Evolutionary conservation across 495 filamentous ascomycete species (phyloP), one percentile per base, ranked within the genome.

Genomic region (Amphirosellinia nigrospora): DNA sequence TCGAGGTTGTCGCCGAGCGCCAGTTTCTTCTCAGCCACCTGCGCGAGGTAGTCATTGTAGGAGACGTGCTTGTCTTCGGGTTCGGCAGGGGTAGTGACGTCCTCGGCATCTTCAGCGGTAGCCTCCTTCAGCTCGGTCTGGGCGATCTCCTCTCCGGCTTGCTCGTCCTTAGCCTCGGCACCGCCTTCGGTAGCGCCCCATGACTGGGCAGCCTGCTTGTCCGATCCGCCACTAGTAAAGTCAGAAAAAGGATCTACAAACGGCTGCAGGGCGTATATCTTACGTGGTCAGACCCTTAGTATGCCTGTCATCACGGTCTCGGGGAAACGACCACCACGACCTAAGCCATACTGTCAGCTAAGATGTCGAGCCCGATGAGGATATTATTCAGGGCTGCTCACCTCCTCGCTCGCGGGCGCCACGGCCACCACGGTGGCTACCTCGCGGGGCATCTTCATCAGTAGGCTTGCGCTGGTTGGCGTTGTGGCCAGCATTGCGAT

Each of bases 201-300:
- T 71, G 93, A 91, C 78, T 93, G 92, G 77, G 88, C 89, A 75
- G 93, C 90, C 84, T 97, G 92, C 89, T 98, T 99, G 77, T 93
- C 92, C 76, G 94, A 91, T 32, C 66, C 50, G 74, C 96, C 94
- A 73, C 94, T 82, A 66, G 70, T 70, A 28, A 68, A 71, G 39
- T 71, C 72, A 79, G 77, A 72, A 71, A 71, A 32, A 63, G 11
- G 21, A 19, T 8, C 23, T 38, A 8, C 41, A 5, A 52, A 30
- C 30, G n/a, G 1, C 36, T 13, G 11, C 8, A 8, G 23, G 38
- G 4, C 15, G 15, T 46, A 30, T 58, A 64, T 64, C 83, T 74
- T 89, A 96, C 93, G 85, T 89, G 75, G 87, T 86, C 76, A 86
- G 86, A 74, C 85, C 87, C 80, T 88, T 91, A 80, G 90, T 90